phyloP scores from a whole-genome alignment of 2,329 filamentous ascomycete species.

The Tolypocladium paradoxum region DNA sequence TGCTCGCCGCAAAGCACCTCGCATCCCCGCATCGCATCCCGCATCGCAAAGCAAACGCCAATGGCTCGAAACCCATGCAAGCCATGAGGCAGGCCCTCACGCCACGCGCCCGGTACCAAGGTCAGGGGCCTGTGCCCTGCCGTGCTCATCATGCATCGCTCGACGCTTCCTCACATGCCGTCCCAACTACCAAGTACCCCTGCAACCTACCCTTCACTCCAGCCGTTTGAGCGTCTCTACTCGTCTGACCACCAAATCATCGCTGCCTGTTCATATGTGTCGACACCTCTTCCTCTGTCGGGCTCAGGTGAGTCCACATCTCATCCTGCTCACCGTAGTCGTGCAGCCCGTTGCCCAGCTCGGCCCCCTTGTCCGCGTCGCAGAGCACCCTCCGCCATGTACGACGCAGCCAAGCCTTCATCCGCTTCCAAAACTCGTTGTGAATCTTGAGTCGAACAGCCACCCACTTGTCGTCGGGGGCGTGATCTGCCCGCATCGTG shows the following conservation, averaged over 20 bases:
- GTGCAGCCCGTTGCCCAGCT: slow-evolving; percentile 6
- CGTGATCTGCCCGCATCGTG: slow-evolving; percentile 38
- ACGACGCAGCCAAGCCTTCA: slow-evolving; percentile 32
- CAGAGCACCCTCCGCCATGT: slow-evolving; percentile 12
- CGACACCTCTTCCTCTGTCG: slow-evolving; percentile 3
- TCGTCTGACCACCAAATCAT: background rate
- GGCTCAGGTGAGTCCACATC: slow-evolving; percentile 13
- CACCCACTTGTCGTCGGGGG: slow-evolving; percentile 47
- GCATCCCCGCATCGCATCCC: background rate
- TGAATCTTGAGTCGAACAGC: slow-evolving; percentile 45
- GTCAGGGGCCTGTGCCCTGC: background rate
- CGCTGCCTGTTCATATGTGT: background rate
- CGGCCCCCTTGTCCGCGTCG: background rate
- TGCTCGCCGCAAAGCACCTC: background rate
- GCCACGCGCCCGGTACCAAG: background rate
- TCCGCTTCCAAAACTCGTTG: slow-evolving; percentile 42
- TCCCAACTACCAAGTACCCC: too few species aligned
- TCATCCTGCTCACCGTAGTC: slow-evolving; percentile 11
- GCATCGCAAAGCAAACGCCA: background rate
- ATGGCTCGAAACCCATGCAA: background rate
- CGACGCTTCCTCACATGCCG: background rate
- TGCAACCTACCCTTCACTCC: background rate
- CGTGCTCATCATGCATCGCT: background rate
- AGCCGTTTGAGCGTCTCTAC: background rate
- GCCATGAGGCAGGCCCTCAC: background rate